A percentile compares a stretch with the other conserved stretches of the same genome.
Conservation (phyloP, 179 eudicot genomes). For the Vitellaria paradoxa region DNA sequence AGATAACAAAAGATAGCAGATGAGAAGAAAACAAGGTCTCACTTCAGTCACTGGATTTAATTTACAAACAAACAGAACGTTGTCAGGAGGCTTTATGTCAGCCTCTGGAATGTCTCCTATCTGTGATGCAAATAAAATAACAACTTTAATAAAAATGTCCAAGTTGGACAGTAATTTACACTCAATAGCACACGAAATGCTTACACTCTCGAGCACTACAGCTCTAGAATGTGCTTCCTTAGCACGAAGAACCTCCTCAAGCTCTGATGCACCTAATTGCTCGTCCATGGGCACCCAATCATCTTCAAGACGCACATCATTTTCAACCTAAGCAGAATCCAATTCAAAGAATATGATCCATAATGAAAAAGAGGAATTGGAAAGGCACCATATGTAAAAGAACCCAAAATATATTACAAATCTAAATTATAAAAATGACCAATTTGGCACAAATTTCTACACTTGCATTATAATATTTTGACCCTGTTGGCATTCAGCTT, state of each 20-base stretch:
- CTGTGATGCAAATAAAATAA: slow-evolving; percentile 35
- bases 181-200: slow-evolving; percentile 14
- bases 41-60: slow-evolving; percentile 97
- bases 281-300: slow-evolving; percentile 99
- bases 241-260: slow-evolving; percentile 73
- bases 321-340: slow-evolving; percentile 46
- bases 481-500: not conserved
- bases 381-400: not conserved
- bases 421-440: not conserved
- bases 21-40: slow-evolving; percentile 23
- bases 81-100: slow-evolving; percentile 94
- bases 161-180: slow-evolving; percentile 2
- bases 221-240: slow-evolving; percentile 97
- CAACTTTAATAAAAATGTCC: not conserved
- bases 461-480: not conserved
- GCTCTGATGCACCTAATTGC: slow-evolving; percentile 59
- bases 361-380: not conserved
- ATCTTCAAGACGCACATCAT: slow-evolving; percentile 94
- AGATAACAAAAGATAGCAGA: not conserved
- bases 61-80: slow-evolving; percentile 90
- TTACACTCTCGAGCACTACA: slow-evolving; percentile 89
- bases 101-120: slow-evolving; percentile 97
- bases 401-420: not conserved
- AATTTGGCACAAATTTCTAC: not conserved
- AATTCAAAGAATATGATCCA: not conserved